Base-by-base conservation (phyloP, 2,329 filamentous ascomycete species). In the Dryadomyces sulphureus region DNA sequence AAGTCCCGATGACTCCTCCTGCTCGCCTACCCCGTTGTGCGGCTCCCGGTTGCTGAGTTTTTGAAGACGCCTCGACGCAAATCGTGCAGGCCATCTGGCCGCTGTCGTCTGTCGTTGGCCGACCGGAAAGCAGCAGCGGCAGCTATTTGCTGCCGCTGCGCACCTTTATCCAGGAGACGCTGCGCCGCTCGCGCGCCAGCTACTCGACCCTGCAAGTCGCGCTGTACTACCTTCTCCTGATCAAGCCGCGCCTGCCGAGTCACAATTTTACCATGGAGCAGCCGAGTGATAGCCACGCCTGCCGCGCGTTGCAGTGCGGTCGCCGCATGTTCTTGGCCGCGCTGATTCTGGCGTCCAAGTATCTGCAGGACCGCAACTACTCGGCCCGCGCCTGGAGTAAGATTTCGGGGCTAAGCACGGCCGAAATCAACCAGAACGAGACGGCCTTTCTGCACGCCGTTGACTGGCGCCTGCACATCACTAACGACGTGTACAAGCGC, bases 61-160 rank as follows among this genome's bases (percentile, higher is more conserved):
- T 27, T 22, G 46, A 73, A 95, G 90, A 95, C 77, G 94, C 90
- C 56, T 92, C 92, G 45, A 92, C 92, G 46, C 87, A 94, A 64
- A 94, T 96, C 63, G 89, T 98, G 43, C 88, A 95, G 69, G 85
- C 84, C 45, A 94, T 98, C 58, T 98, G 92, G 92, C 89, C 92
- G 40, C 73, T 90, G 38, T 93, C 90, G 46, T 89, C 86, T 49
- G 78, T 82, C 32, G 75, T 83, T 48, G 84, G 84, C 62, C 79
- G 81, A 56, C 80, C 73, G 56, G 84, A 90, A 59, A 68, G 84
- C 60, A 38, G 48, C 46, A 21, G 38, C 24, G 38, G 47, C n/a
- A 53, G 52, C 50, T 53, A 53, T 17, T 84, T 95, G 50, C 69
- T 98, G 54, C 89, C 90, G 49, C 72, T 98, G 57, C 84, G 89